These are phyloP conservation scores for Tolypocladium nubicola DNA, from an alignment of 2,329 filamentous ascomycete species.

Conservation along the genomic window DNA sequence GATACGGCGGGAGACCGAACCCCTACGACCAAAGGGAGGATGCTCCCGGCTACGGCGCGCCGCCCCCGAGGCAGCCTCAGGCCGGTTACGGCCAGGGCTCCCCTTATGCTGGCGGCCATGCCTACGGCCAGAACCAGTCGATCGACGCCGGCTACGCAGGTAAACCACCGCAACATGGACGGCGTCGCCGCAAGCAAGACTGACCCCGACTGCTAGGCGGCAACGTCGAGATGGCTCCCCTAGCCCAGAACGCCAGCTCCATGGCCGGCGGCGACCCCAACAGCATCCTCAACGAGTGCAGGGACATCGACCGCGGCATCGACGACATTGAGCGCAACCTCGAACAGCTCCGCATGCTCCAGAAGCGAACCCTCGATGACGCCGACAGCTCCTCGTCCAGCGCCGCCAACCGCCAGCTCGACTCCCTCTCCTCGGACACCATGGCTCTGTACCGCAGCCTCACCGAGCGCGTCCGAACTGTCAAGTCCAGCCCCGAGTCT, in stretches of 20 bases:
- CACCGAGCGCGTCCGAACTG: conserved; percentile 64
- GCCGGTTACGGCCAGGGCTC: conserved; percentile 10
- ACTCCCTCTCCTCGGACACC: conserved; percentile 64
- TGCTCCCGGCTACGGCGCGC: conserved; percentile 20
- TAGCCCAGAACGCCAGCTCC: conserved; percentile 39
- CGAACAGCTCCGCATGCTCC: conserved; percentile 58
- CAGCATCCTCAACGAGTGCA: conserved; percentile 74
- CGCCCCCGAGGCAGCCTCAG: conserved; percentile 5
- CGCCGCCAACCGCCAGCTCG: conserved; percentile 57
- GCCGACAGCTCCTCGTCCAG: conserved; percentile 61
- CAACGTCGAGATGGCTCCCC: conserved; percentile 62
- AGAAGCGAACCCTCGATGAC: conserved; percentile 62
- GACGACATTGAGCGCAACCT: conserved; percentile 64
- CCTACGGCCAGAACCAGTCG: conserved; percentile 12
- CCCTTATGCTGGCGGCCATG: conserved; percentile 12
- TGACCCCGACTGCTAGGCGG: conserved; percentile 18
- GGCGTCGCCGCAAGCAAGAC: neutral
- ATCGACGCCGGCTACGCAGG: conserved; percentile 18
- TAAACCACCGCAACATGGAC: conserved; percentile 7
- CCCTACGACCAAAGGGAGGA: conserved; percentile 47
- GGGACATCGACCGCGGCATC: conserved; percentile 68
- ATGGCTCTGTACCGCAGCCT: conserved; percentile 75
- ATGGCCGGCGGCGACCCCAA: conserved; percentile 52
- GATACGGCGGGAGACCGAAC: conserved; percentile 45
- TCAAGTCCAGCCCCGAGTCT: conserved; percentile 75